Conservation (phyloP, 2,329 filamentous ascomycete genomes). For the Colletotrichum chrysophilum region DNA sequence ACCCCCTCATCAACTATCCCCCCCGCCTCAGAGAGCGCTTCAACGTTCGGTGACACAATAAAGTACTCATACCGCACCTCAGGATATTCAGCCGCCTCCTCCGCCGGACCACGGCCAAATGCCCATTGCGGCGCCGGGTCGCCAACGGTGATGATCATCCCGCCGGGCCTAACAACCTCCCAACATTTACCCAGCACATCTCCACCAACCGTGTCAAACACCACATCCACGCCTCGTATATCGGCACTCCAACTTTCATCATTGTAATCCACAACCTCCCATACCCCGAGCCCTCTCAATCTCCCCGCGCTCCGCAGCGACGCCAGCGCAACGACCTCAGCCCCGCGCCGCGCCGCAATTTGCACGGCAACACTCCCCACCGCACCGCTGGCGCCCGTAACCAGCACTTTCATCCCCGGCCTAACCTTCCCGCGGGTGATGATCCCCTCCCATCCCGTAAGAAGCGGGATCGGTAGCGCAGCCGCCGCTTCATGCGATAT, state of each 20-base stretch:
- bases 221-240: conserved; percentile 28
- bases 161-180: conserved; percentile 31
- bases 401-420: conserved; percentile 25
- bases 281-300: conserved; percentile 26
- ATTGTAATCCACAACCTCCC: conserved; percentile 31
- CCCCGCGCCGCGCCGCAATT: conserved; percentile 26
- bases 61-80: conserved; percentile 33
- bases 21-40: conserved; percentile 23
- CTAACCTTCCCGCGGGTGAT: background rate
- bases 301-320: conserved; percentile 21
- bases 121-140: conserved; percentile 39
- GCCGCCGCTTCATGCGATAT: conserved; percentile 32
- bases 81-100: conserved; percentile 22
- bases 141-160: conserved; percentile 37
- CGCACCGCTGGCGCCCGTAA: conserved; percentile 35
- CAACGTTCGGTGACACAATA: conserved; percentile 27
- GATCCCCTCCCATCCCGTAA: conserved; percentile 30
- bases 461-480: conserved; percentile 33
- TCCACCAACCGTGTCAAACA: conserved; percentile 36
- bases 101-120: conserved; percentile 23
- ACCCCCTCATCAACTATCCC: conserved; percentile 26
- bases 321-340: conserved; percentile 32
- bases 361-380: conserved; percentile 34
- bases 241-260: conserved; percentile 25
- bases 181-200: conserved; percentile 31